Base-by-base conservation (phyloP, 495 filamentous ascomycete genomes). In the Bacidia rubella region DNA sequence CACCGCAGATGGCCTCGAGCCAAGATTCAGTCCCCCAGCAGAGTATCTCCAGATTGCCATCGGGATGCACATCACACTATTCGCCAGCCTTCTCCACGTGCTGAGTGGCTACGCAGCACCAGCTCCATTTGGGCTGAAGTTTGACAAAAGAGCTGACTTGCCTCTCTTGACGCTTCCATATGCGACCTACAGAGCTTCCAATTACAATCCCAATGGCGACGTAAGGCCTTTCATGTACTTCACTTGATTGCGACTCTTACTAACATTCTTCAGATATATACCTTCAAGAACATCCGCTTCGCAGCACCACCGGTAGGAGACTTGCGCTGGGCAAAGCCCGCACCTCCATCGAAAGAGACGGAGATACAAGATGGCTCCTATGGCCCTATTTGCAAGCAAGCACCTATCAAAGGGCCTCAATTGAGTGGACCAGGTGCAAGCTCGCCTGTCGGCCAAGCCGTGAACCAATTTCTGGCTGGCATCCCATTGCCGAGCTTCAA, bases 261-360 rank as follows among this genome's bases (percentile, higher is more conserved):
- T 57, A 23, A 29, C 12, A 11, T 48, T 11, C 15, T 27, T 3
- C 39, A 61, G 60, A 57, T 54, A 24, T 78, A 77, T 32, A 65
- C 62, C 15, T 77, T 78, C 60, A 70, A 67, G 42, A 81, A 80
- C 50, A 78, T 81, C 53, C 70, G 78, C 1, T 82, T 73, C 61
- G 78, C 74, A 9, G 72, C 75, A 1, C 69, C 72, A 11, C 76
- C 78, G 0, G 69, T 73, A 2, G 77, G 75, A 2, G 60, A 72
- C 29, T 64, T 76, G n/a, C 68, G 78, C 23, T 82, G 75, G 65
- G 67, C 68, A 1, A 76, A 74, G 52, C 78, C 78, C 4, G 66
- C 67, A 23, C 66, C 74, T 42, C 77, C 76, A 11, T 52, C 61
- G 15, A 63, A 57, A 7, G 66, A 75, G 49, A 62, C 68, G 0